Evolutionary conservation across 2,329 filamentous ascomycete species (phyloP), one percentile per base, ranked within the genome.

Genomic region (Epichloe amarillans): DNA sequence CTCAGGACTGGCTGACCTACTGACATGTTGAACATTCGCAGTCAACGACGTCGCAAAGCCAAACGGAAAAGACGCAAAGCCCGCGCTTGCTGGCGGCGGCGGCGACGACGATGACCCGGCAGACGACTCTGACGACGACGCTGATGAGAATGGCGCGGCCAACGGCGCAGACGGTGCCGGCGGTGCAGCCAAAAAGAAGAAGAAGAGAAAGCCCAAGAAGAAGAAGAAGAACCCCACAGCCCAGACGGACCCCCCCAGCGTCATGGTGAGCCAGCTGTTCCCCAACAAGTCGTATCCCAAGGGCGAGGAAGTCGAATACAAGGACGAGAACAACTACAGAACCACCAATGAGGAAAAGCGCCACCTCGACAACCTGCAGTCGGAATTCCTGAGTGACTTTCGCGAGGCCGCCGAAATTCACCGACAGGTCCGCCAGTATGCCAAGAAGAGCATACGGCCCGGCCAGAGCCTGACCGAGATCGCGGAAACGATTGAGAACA

Each of bases 321-420:
- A 71, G 58, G 76, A 88, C 61, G 85, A 90, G 55, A 93, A 91
- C 64, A 69, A 75, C 49, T 87, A 83, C 66, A 79, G 88, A 44
- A 91, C 85, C 4, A 93, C 87, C 15, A 79, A 74, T 64, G 88
- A 91, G 66, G 88, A 94, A 73, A 89, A 90, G 71, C 79, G 87
- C 50, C 81, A 90, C 60, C 73, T 90, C 49, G 86, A 91, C 64
- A 86, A 86, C 61, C 79, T 89, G 72, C 86, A 89, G 67, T 83
- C 80, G 59, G 84, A 90, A 56, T 90, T 88, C 70, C 69, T 94
- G 49, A 74, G 77, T 54, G 88, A 94, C 61, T 94, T 90, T 66
- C 83, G 88, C 54, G 79, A 90, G 60, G 88, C 81, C 45, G 86
- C 88, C n/a, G 88, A 94, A 69, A 80, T 88, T n/a, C 88, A 95